Evolutionary conservation across 2,329 filamentous ascomycete species (phyloP).

Genomic region (Dactylellina parvicollis): DNA sequence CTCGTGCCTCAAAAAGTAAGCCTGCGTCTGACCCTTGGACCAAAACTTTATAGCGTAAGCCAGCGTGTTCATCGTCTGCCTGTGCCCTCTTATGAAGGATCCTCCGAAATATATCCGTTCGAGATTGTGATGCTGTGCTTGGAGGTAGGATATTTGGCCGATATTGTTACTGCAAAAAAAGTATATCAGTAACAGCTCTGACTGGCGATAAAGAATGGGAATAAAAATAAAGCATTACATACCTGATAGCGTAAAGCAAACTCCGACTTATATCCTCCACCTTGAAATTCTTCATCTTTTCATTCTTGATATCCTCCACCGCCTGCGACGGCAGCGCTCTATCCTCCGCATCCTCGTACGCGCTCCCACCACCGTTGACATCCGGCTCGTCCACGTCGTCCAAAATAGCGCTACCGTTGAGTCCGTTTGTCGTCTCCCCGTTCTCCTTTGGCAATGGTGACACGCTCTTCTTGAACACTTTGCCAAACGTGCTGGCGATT

Average conservation of each 20-base stretch:
- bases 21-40: constrained; percentile 92
- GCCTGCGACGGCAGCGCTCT: constrained; percentile 9
- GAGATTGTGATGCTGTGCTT: constrained; percentile 90
- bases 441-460: constrained; percentile 70
- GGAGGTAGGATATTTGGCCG: constrained; percentile 96
- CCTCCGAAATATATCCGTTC: constrained; percentile 97
- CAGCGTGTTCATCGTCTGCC: constrained; percentile 96
- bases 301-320: constrained; percentile 21
- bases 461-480: constrained; percentile 84
- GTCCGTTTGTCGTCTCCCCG: constrained; percentile 80
- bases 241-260: constrained; percentile 87
- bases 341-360: background rate
- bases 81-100: constrained; percentile 93
- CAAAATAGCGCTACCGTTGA: constrained; percentile 65
- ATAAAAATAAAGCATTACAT: constrained; percentile 46
- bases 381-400: constrained; percentile 55
- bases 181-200: background rate
- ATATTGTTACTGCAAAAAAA: constrained; percentile 82
- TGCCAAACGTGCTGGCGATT: constrained; percentile 95
- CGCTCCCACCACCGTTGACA: background rate
- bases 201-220: constrained; percentile 44
- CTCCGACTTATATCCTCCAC: constrained; percentile 88
- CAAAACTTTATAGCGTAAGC: constrained; percentile 98
- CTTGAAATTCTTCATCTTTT: constrained; percentile 67
- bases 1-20: constrained; percentile 94